These are phyloP conservation scores for Colletotrichum tofieldiae DNA, from an alignment of 2,329 filamentous ascomycete species.

Conservation along the genomic window DNA sequence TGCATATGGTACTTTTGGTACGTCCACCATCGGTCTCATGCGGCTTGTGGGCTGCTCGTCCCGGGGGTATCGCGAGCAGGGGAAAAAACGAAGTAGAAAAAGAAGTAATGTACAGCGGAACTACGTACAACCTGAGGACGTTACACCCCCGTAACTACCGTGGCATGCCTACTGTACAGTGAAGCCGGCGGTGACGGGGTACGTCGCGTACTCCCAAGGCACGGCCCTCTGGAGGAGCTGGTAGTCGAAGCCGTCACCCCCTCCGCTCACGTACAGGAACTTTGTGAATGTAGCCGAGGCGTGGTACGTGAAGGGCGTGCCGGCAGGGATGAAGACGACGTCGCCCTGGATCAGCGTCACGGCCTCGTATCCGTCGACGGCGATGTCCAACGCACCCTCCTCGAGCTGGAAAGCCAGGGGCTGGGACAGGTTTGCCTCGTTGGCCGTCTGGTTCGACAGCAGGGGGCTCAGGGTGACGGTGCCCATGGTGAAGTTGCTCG, in stretches of 20 bases:
- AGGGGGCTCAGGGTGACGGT: slow-evolving; percentile 55
- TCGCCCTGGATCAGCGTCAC: slow-evolving; percentile 47
- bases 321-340: slow-evolving; percentile 48
- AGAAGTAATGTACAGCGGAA: neutral
- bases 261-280: slow-evolving; percentile 49
- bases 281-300: slow-evolving; percentile 48
- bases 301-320: slow-evolving; percentile 45
- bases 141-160: neutral
- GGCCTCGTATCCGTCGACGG: slow-evolving; percentile 46
- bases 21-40: slow-evolving; percentile 21
- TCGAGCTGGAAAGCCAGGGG: slow-evolving; percentile 48
- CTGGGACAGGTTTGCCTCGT: slow-evolving; percentile 9
- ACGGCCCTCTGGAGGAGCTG: slow-evolving; percentile 42
- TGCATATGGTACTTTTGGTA: slow-evolving; percentile 14
- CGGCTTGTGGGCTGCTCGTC: slow-evolving; percentile 30
- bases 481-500: slow-evolving; percentile 59
- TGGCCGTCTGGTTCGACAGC: slow-evolving; percentile 29
- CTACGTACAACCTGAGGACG: neutral
- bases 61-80: slow-evolving; percentile 13
- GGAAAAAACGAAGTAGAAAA: slow-evolving; percentile 23
- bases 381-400: slow-evolving; percentile 47
- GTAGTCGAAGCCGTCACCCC: slow-evolving; percentile 46
- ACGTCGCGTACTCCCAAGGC: slow-evolving; percentile 21
- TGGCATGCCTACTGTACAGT: slow-evolving; percentile 17
- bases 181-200: slow-evolving; percentile 29